A percentile compares a stretch with the other conserved stretches of the same genome.
Conservation (phyloP, 2,329 filamentous ascomycete species). For the Ophiostoma populinum region DNA sequence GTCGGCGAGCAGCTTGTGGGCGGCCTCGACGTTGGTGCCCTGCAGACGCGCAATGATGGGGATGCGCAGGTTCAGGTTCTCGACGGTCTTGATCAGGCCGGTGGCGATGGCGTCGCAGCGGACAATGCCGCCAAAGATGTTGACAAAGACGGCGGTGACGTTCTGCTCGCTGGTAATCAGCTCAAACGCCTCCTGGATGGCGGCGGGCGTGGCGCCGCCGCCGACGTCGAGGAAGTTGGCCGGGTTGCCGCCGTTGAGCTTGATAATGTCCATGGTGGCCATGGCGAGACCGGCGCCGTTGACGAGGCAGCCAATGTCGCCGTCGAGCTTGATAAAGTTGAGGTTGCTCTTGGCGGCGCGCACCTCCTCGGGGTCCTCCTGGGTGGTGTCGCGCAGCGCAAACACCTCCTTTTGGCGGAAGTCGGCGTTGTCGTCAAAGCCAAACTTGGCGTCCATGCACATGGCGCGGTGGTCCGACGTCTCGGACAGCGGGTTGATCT, state of each 20-base stretch:
- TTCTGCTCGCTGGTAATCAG: slow-evolving; percentile 97
- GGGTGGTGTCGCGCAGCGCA: slow-evolving; percentile 77
- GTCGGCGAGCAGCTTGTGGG: slow-evolving; percentile 86
- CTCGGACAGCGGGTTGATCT: slow-evolving; percentile 98
- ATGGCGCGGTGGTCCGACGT: slow-evolving; percentile 96
- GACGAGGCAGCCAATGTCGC: slow-evolving; percentile 97
- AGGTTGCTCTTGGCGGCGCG: slow-evolving; percentile 86
- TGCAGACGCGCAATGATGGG: slow-evolving; percentile 95
- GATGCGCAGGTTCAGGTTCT: slow-evolving; percentile 88
- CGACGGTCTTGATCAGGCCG: slow-evolving; percentile 85
- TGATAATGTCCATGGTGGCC: slow-evolving; percentile 99
- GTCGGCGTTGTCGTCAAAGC: slow-evolving; percentile 96
- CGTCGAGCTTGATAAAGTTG: slow-evolving; percentile 99
- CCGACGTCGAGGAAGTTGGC: slow-evolving; percentile 99
- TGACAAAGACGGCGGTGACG: slow-evolving; percentile 97
- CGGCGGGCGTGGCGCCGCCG: slow-evolving; percentile 88
- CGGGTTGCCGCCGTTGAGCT: slow-evolving; percentile 88
- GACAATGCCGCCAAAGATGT: slow-evolving; percentile 99
- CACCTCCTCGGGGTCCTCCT: slow-evolving; percentile 96
- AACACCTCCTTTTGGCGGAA: slow-evolving; percentile 97
- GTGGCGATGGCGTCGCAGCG: slow-evolving; percentile 94
- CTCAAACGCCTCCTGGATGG: slow-evolving; percentile 95
- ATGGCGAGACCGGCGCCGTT: slow-evolving; percentile 98
- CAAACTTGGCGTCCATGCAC: slow-evolving; percentile 98
- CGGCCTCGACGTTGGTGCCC: slow-evolving; percentile 94